A percentile compares a stretch with the other conserved stretches of the same genome.
Conservation (phyloP, 495 filamentous ascomycete species). For the Lasiosphaeriaceae sp. region DNA sequence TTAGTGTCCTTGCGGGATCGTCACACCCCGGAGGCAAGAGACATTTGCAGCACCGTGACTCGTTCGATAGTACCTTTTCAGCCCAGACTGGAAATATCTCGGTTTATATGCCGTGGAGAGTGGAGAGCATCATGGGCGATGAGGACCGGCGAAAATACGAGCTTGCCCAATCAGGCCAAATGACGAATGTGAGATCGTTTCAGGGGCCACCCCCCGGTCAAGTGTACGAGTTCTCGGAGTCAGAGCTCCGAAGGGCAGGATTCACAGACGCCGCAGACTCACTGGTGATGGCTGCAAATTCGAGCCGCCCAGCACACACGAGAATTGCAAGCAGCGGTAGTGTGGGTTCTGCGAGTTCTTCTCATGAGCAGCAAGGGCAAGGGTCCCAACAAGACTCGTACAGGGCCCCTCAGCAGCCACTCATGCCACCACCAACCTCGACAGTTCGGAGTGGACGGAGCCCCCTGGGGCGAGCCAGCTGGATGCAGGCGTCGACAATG, state of each 20-base stretch:
- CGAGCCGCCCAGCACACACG: conserved; percentile 19
- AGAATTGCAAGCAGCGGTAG: conserved; percentile 32
- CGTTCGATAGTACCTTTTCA: conserved; percentile 68
- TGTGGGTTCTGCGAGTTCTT: conserved; percentile 10
- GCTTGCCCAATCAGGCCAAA: conserved; percentile 60
- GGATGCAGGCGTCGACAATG: conserved; percentile 24
- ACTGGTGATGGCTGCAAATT: neutral
- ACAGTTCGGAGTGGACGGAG: conserved; percentile 25
- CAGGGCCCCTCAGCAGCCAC: conserved; percentile 9
- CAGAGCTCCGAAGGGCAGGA: conserved; percentile 42
- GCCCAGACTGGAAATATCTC: conserved; percentile 57
- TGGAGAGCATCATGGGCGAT: conserved; percentile 80
- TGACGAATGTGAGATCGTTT: conserved; percentile 48
- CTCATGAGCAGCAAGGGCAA: conserved; percentile 8
- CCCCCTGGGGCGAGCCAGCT: conserved; percentile 30
- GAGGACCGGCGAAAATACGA: conserved; percentile 70
- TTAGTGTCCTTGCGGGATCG: conserved; percentile 34
- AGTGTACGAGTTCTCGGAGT: conserved; percentile 51
- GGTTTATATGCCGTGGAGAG: conserved; percentile 67
- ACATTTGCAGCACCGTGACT: conserved; percentile 57
- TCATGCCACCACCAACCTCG: conserved; percentile 12
- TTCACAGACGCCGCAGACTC: conserved; percentile 35
- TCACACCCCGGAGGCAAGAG: conserved; percentile 16
- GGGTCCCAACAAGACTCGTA: conserved; percentile 5
- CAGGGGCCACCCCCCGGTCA: conserved; percentile 47